These are phyloP conservation scores for Limtongozyma cylindracea DNA, from an alignment of 805 yeast species.

Conservation along the genomic window DNA sequence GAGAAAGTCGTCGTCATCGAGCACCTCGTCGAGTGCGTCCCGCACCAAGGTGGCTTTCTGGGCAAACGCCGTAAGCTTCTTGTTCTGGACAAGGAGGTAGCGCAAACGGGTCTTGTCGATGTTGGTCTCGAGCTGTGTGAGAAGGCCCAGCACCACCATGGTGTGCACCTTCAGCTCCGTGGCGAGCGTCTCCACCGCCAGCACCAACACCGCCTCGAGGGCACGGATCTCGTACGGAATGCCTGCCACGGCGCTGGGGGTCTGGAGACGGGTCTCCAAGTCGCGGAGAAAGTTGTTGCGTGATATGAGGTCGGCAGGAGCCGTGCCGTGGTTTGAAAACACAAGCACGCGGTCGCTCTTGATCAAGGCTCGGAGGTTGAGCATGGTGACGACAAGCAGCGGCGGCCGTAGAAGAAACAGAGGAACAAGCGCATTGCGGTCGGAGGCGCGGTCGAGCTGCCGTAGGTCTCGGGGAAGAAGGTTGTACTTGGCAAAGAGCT, in stretches of 20 bases:
- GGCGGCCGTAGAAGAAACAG: constrained; percentile 20
- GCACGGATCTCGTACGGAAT: constrained; percentile 84
- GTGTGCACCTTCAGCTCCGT: constrained; percentile 75
- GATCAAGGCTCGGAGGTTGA: constrained; percentile 24
- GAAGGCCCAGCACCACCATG: constrained; percentile 46
- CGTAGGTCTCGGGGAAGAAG: constrained; percentile 33
- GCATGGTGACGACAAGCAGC: constrained; percentile 18
- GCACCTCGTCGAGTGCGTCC: constrained; percentile 60
- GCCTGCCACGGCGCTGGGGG: too few relatives aligned
- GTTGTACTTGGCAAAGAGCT: constrained; percentile 17
- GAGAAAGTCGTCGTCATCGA: constrained; percentile 74
- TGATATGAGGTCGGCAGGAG: constrained; percentile 17
- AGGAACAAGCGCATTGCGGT: constrained; percentile 25
- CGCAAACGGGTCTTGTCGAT: constrained; percentile 62
- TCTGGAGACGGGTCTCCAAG: constrained; percentile 5
- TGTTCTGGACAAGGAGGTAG: constrained; percentile 59
- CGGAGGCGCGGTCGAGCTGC: constrained; percentile 13
- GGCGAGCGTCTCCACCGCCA: constrained; percentile 52
- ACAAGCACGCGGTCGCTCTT: constrained; percentile 23
- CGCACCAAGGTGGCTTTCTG: constrained; percentile 68
- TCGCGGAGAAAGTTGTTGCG: constrained; percentile 15
- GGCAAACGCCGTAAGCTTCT: constrained; percentile 59
- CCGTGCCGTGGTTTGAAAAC: constrained; percentile 15
- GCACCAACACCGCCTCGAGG: constrained; percentile 61
- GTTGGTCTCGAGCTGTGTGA: constrained; percentile 56